Conservation (phyloP, 2,329 filamentous ascomycete genomes). For the Talaromyces sp. region DNA sequence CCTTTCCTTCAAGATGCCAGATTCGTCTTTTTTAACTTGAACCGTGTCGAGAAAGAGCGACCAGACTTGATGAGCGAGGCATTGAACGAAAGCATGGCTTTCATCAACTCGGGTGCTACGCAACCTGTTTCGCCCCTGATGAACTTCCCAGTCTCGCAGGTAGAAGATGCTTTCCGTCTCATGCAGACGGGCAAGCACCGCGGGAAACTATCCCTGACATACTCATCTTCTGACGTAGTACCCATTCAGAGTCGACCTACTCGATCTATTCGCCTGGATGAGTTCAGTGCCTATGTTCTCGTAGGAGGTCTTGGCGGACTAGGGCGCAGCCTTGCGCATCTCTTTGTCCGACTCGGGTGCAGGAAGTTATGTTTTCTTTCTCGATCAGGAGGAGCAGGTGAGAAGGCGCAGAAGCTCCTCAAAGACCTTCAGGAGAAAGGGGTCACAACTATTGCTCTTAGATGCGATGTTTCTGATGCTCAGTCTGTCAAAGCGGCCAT, state of each 20-base stretch:
- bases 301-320: slow-evolving; percentile 38
- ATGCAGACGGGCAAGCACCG: slow-evolving; percentile 13
- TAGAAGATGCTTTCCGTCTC: slow-evolving; percentile 5
- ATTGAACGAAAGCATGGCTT: not conserved
- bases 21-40: not conserved
- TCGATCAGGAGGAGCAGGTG: not conserved
- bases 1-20: not conserved
- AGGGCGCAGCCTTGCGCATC: slow-evolving; percentile 27
- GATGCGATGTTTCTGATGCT: not conserved
- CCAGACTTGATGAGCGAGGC: not conserved
- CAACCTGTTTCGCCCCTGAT: not conserved
- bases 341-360: slow-evolving; percentile 32
- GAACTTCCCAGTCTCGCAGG: not conserved
- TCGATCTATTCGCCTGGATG: slow-evolving; percentile 1
- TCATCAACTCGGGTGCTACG: not conserved
- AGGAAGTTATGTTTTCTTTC: slow-evolving; percentile 18
- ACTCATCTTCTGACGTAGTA: not conserved
- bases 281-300: slow-evolving; percentile 26
- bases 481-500: not conserved
- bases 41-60: not conserved
- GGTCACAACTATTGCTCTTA: not conserved
- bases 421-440: not conserved
- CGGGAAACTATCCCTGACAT: slow-evolving; percentile 12
- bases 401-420: not conserved
- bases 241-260: not conserved